A percentile compares a stretch with the other conserved stretches of the same genome.
Evolutionary conservation across 768 basidiomycete genomes (phyloP).

Genomic region (Clitopilus passeckerianus): DNA sequence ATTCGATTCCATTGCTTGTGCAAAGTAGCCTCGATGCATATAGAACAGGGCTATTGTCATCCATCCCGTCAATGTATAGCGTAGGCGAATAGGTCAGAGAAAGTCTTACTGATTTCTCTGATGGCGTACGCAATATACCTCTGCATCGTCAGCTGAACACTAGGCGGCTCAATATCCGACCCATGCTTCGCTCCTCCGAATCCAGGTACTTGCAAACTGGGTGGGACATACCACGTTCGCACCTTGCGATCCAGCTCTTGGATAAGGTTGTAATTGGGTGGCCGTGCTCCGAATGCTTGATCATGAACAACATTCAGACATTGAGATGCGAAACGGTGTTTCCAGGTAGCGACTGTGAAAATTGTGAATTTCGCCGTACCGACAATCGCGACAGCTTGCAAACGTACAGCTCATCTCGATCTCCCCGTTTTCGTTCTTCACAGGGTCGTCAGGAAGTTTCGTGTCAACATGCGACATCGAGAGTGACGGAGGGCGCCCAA

Average conservation of each 20-base stretch:
- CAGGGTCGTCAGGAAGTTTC: constrained; percentile 42
- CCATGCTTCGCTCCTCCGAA: constrained; percentile 46
- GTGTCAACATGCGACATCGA: constrained; percentile 51
- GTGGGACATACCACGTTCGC: constrained; percentile 57
- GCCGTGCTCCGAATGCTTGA: constrained; percentile 59
- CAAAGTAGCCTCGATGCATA: constrained; percentile 74
- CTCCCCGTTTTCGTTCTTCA: constrained; percentile 42
- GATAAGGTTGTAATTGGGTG: constrained; percentile 56
- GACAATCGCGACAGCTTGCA: constrained; percentile 1
- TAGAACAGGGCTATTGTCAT: constrained; percentile 53
- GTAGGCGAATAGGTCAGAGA: not conserved
- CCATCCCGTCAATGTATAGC: not conserved
- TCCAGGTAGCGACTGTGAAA: constrained; percentile 57
- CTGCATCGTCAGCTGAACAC: constrained; percentile 61
- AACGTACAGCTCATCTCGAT: constrained; percentile 60
- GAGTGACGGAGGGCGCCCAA: constrained; percentile 67
- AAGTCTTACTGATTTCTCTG: constrained; percentile 57
- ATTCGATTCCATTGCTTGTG: constrained; percentile 59
- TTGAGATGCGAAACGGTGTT: constrained; percentile 58
- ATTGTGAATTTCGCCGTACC: not conserved
- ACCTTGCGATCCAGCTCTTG: constrained; percentile 66
- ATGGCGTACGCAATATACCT: constrained; percentile 63
- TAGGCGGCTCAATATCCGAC: constrained; percentile 37
- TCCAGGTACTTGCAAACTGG: constrained; percentile 60
- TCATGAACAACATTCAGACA: constrained; percentile 64